These are phyloP conservation scores for Aegle marmelos DNA, from an alignment of 345 rosid species.

Conservation along the genomic window DNA sequence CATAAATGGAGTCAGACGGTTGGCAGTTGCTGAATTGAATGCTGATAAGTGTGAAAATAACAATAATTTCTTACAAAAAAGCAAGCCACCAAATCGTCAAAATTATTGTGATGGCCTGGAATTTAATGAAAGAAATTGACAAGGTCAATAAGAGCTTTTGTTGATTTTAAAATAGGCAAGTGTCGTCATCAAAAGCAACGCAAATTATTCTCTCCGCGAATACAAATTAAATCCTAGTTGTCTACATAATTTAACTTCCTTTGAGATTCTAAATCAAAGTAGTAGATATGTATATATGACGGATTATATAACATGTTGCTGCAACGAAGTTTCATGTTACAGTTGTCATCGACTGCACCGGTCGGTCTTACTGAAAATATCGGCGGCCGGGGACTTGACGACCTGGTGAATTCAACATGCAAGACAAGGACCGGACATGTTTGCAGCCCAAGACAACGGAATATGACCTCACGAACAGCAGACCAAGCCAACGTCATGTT, in stretches of 20 bases:
- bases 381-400: not conserved
- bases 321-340: not conserved
- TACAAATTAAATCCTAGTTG: not conserved
- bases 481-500: not conserved
- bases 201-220: too few species aligned
- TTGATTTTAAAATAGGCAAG: too few species aligned
- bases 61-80: too few species aligned
- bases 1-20: too few species aligned
- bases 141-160: too few species aligned
- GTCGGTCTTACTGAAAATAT: not conserved
- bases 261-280: not conserved
- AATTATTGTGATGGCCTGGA: too few species aligned
- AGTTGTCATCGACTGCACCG: not conserved
- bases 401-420: not conserved
- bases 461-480: not conserved
- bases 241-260: not conserved
- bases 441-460: not conserved
- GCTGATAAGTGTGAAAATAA: too few species aligned
- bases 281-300: not conserved
- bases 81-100: too few species aligned
- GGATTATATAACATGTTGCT: not conserved
- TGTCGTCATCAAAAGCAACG: not conserved
- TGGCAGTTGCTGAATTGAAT: too few species aligned
- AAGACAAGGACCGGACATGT: not conserved
- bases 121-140: too few species aligned